Percentiles rank a stretch among this genome's conserved stretches.
These are phyloP conservation scores for Fusarium piperis DNA, from an alignment of 2,329 filamentous ascomycete species.

Conservation along the genomic window DNA sequence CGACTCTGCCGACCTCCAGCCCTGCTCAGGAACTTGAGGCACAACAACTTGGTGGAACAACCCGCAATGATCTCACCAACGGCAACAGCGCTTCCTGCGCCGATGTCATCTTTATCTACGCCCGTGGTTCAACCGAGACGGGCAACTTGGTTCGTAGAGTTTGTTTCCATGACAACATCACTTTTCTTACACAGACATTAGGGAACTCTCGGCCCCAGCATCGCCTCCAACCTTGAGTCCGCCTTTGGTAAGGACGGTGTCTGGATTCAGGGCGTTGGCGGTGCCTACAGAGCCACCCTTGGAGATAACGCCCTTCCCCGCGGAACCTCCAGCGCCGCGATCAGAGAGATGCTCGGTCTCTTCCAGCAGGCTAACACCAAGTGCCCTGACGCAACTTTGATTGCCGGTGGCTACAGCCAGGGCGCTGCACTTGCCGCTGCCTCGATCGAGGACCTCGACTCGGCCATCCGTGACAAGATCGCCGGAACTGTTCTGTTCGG, in stretches of 20 bases:
- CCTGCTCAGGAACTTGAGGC: slow-evolving; percentile 16
- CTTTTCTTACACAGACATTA: slow-evolving; percentile 2
- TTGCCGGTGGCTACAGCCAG: slow-evolving; percentile 55
- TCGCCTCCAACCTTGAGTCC: slow-evolving; percentile 43
- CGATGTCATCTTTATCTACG: slow-evolving; percentile 51
- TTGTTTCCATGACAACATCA: not conserved
- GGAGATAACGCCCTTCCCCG: slow-evolving; percentile 49
- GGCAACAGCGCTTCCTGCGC: slow-evolving; percentile 47
- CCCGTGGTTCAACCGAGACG: slow-evolving; percentile 51
- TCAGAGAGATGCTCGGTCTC: slow-evolving; percentile 52
- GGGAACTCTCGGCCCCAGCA: slow-evolving; percentile 44
- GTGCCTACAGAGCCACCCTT: slow-evolving; percentile 50
- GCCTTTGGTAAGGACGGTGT: slow-evolving; percentile 40
- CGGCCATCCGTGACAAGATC: slow-evolving; percentile 46
- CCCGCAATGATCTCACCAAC: slow-evolving; percentile 42
- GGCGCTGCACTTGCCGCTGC: slow-evolving; percentile 56
- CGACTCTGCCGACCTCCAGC: slow-evolving; percentile 17
- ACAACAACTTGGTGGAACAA: slow-evolving; percentile 24
- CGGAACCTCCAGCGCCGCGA: slow-evolving; percentile 50
- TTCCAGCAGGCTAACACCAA: slow-evolving; percentile 53
- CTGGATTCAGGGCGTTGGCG: slow-evolving; percentile 57
- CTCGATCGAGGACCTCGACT: slow-evolving; percentile 48
- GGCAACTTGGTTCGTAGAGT: slow-evolving; percentile 49
- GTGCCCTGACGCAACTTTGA: slow-evolving; percentile 55
- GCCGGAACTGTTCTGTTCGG: slow-evolving; percentile 52